Conservation (phyloP, 164 flowering plant species). For the Protea cynaroides region DNA sequence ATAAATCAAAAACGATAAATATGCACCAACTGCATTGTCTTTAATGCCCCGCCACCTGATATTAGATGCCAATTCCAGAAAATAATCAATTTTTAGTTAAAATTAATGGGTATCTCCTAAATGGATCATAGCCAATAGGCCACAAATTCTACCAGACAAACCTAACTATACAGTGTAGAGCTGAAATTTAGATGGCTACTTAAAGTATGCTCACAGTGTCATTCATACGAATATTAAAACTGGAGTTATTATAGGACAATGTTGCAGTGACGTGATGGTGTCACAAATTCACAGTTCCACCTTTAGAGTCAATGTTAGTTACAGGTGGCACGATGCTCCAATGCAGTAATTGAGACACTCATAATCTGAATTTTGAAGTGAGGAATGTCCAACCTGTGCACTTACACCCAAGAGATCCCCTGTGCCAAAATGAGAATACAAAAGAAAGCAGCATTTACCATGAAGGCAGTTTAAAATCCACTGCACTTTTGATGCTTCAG, state of each 20-base stretch:
- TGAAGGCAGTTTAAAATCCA: slow-evolving; percentile 69
- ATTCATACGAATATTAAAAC: no score
- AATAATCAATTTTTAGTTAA: neutral
- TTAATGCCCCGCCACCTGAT: neutral
- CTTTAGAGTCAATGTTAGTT: no score
- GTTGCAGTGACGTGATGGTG: no score
- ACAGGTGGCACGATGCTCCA: no score
- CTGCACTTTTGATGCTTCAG: slow-evolving; percentile 79
- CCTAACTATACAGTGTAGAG: neutral
- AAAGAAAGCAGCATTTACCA: slow-evolving; percentile 32
- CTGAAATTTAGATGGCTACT: neutral
- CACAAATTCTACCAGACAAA: neutral
- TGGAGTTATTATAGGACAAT: no score
- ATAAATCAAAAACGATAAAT: neutral
- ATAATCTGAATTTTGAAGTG: no score
- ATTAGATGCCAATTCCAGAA: neutral
- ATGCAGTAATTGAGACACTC: no score
- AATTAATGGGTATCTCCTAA: no score
- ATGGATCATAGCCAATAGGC: neutral
- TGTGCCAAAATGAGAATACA: neutral
- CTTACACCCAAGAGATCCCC: neutral
- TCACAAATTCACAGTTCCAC: no score
- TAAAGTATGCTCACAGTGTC: neutral
- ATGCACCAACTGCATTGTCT: neutral
- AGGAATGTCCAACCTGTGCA: no score